Base-by-base conservation (phyloP, 306 rosid species). In the Vigna hirtella region DNA sequence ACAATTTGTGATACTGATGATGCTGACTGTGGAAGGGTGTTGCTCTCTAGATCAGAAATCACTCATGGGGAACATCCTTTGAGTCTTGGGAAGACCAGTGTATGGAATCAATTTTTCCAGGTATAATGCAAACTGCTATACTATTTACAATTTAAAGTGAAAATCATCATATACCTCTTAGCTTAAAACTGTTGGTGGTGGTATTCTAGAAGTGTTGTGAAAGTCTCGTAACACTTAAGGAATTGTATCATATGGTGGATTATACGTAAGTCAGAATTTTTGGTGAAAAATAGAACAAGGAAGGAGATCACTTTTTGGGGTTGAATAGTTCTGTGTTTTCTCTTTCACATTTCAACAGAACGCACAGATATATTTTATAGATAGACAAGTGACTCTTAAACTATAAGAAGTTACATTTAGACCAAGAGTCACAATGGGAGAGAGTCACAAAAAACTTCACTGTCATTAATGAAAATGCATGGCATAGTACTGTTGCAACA, bases 21-120 rank as follows among this genome's bases (percentile, higher is more conserved):
- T 70, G 49, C 86, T 55, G 81, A 84, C 68, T 59, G 50, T 82
- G 89, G 81, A 77, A 81, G 90, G 64, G 84, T 96, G 18, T 81
- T 86, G 81, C 96, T 96, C 77, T 96, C 98, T 76, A 90, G 99
- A 83, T 91, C 97, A 72, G 90, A 91, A 85, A 90, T 96, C 83
- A 52, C 93, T 83, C 97, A 88, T 20, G 99, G 85, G 83, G 98
- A 96, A 81, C 99, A 96, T 89, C 99, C 99, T 67, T 80, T 93
- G 88, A 96, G 99, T 81, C 96, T 96, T 82, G 99, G 99, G 86
- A 89, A 88, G 89, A 83, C 93, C 74, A 96, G 98, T 70, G 74
- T 96, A 73, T 96, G 99, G 99, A 93, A 96, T 86, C 98, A 90
- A 87, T 96, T 90, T 83, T 96, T 96, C 81, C 96, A 96, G 96